Percentiles rank a stretch among this genome's conserved stretches.
Evolutionary conservation across 345 rosid genomes (phyloP).

Genomic region (Gossypium stocksii): DNA sequence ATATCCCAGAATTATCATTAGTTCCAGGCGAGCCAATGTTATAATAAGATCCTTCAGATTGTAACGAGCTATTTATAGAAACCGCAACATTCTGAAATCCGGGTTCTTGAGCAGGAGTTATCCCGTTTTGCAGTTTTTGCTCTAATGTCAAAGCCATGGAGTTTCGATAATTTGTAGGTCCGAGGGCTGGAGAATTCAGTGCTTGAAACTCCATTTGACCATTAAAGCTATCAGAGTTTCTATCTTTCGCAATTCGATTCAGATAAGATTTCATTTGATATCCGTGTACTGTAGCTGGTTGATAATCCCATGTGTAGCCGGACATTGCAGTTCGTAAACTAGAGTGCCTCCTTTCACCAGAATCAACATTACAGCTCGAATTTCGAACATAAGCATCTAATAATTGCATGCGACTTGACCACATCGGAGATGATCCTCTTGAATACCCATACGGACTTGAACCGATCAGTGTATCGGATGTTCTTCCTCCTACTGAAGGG

Average conservation of each 20-base stretch:
- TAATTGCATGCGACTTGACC: conserved; percentile 54
- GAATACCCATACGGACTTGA: conserved; percentile 51
- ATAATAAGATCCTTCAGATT: conserved; percentile 48
- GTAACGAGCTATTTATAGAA: conserved; percentile 52
- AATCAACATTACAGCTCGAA: conserved; percentile 42
- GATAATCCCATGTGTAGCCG: conserved; percentile 56
- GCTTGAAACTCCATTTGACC: conserved; percentile 53
- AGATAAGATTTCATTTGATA: conserved; percentile 60
- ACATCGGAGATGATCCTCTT: conserved; percentile 47
- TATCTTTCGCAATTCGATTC: conserved; percentile 48
- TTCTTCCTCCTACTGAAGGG: conserved; percentile 49
- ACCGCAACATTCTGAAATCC: conserved; percentile 51
- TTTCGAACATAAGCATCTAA: conserved; percentile 51
- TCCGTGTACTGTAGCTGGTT: conserved; percentile 78
- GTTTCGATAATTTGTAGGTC: conserved; percentile 50
- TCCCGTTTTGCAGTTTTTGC: conserved; percentile 62
- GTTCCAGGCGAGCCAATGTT: conserved; percentile 41
- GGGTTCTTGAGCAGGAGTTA: conserved; percentile 51
- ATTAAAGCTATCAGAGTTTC: conserved; percentile 42
- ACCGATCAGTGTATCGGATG: conserved; percentile 43
- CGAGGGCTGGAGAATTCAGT: conserved; percentile 41
- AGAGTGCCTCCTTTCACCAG: conserved; percentile 69
- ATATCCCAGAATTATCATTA: conserved; percentile 34
- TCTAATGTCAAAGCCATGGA: conserved; percentile 47
- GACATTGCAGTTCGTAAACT: conserved; percentile 63